These are phyloP conservation scores for Cladobotryum protrusum DNA, from an alignment of 2,329 filamentous ascomycete species.

Conservation along the genomic window DNA sequence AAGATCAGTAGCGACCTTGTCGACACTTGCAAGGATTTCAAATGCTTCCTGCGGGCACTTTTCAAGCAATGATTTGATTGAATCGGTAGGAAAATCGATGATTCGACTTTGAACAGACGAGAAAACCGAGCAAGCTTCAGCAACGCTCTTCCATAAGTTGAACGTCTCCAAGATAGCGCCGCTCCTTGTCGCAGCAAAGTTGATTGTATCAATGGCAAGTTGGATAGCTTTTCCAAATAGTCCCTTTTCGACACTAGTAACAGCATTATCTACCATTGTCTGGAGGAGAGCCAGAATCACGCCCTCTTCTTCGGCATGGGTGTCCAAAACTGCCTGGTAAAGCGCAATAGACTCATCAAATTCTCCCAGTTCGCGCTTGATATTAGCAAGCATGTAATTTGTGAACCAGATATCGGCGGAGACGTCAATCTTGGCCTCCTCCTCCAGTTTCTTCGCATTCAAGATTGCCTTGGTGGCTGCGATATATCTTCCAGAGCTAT, in stretches of 20 bases:
- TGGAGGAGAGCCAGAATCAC: slow-evolving; percentile 84
- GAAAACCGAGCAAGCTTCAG: slow-evolving; percentile 81
- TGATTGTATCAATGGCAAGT: slow-evolving; percentile 62
- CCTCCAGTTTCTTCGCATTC: slow-evolving; percentile 73
- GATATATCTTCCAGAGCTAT: slow-evolving; percentile 86
- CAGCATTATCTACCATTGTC: slow-evolving; percentile 75
- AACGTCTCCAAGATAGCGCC: slow-evolving; percentile 63
- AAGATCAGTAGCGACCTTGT: slow-evolving; percentile 50
- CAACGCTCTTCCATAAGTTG: slow-evolving; percentile 92
- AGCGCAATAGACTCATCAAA: slow-evolving; percentile 75
- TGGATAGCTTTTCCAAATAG: slow-evolving; percentile 78
- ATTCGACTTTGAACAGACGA: slow-evolving; percentile 67
- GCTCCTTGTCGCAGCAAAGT: slow-evolving; percentile 58
- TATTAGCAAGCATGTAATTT: slow-evolving; percentile 92
- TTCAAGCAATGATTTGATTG: slow-evolving; percentile 54
- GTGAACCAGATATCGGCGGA: slow-evolving; percentile 82
- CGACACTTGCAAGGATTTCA: slow-evolving; percentile 60
- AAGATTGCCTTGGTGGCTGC: slow-evolving; percentile 89
- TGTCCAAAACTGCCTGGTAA: slow-evolving; percentile 66
- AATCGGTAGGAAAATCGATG: slow-evolving; percentile 53
- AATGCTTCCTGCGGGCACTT: slow-evolving; percentile 49
- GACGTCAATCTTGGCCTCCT: slow-evolving; percentile 42
- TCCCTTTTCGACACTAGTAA: slow-evolving; percentile 71
- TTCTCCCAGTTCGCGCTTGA: slow-evolving; percentile 86
- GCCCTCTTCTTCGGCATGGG: slow-evolving; percentile 70